Conservation (phyloP, 164 flowering plant genomes). For the Macadamia integrifolia region DNA sequence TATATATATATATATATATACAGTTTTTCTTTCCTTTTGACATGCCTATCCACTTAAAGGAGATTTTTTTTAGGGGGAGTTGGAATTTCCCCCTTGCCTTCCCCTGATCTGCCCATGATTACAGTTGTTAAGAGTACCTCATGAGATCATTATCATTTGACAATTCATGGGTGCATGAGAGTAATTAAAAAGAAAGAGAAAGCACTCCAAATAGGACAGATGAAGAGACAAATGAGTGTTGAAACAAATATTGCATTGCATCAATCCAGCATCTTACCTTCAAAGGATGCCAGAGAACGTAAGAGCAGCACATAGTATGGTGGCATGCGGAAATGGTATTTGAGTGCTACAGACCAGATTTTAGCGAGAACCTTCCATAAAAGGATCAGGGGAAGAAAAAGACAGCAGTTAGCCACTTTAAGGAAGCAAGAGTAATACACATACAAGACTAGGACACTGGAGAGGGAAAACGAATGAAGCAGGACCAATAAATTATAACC, state of each 20-base stretch:
- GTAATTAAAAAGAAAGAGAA: neutral
- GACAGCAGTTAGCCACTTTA: slow-evolving; percentile 4
- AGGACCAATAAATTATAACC: neutral
- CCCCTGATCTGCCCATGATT: no score
- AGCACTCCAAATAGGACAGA: neutral
- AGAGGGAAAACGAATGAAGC: neutral
- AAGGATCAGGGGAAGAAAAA: neutral
- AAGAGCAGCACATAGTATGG: slow-evolving; percentile 79
- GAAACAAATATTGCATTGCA: neutral
- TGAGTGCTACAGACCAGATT: slow-evolving; percentile 80
- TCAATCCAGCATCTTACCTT: slow-evolving; percentile 44
- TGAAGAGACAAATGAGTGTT: neutral
- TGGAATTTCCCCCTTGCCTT: no score
- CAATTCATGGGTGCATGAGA: no score
- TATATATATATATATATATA: no score
- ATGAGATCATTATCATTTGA: no score
- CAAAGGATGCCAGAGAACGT: slow-evolving; percentile 93
- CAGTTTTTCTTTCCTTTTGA: no score
- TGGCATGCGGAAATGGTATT: slow-evolving; percentile 93
- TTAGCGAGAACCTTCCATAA: slow-evolving; percentile 70
- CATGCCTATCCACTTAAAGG: no score
- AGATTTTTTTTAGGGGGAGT: no score
- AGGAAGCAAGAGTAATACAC: neutral
- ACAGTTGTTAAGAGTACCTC: no score
- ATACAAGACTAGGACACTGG: neutral